These are phyloP conservation scores for Chaetoceros tenuissimus DNA, from an alignment of 108 stramenopile species.

Conservation along the genomic window DNA sequence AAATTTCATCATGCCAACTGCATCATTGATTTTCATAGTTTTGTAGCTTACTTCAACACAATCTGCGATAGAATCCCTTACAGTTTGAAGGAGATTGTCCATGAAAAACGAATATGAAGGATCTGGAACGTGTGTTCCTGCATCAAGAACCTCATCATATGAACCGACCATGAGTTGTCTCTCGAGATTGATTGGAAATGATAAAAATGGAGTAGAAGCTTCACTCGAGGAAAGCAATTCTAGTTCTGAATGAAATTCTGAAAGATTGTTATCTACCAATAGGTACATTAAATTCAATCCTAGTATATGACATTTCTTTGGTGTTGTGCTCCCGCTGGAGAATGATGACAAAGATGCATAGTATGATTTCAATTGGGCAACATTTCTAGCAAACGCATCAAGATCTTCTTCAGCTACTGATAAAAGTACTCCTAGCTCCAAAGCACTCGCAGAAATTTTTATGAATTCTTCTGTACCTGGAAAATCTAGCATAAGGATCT, in stretches of 20 bases:
- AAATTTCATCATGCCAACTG: slow-evolving; percentile 75
- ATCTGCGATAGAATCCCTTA: slow-evolving; percentile 80
- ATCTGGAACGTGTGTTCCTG: slow-evolving; percentile 47
- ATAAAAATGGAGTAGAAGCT: slow-evolving; percentile 43
- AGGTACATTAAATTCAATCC: slow-evolving; percentile 83
- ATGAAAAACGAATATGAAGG: slow-evolving; percentile 71
- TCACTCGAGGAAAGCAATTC: slow-evolving; percentile 73
- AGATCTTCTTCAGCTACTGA: slow-evolving; percentile 68
- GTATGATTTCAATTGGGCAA: slow-evolving; percentile 72
- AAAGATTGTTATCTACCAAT: slow-evolving; percentile 78
- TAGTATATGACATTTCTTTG: slow-evolving; percentile 66
- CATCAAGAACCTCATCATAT: slow-evolving; percentile 70
- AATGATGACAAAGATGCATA: slow-evolving; percentile 26
- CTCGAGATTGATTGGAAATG: slow-evolving; percentile 79
- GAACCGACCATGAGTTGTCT: slow-evolving; percentile 82
- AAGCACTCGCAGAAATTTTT: slow-evolving; percentile 31
- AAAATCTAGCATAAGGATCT: slow-evolving; percentile 53
- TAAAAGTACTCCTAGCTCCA: slow-evolving; percentile 79
- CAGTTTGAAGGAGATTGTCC: slow-evolving; percentile 67
- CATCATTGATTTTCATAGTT: slow-evolving; percentile 53
- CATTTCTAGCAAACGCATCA: slow-evolving; percentile 75
- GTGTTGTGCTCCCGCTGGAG: slow-evolving; percentile 5
- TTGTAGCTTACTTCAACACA: slow-evolving; percentile 79
- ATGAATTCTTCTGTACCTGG: slow-evolving; percentile 26
- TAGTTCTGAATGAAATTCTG: slow-evolving; percentile 86